Percentiles rank a stretch among this genome's conserved stretches.
phyloP scores from a whole-genome alignment of 2,329 filamentous ascomycete species.

The Sporothrix pallida region DNA sequence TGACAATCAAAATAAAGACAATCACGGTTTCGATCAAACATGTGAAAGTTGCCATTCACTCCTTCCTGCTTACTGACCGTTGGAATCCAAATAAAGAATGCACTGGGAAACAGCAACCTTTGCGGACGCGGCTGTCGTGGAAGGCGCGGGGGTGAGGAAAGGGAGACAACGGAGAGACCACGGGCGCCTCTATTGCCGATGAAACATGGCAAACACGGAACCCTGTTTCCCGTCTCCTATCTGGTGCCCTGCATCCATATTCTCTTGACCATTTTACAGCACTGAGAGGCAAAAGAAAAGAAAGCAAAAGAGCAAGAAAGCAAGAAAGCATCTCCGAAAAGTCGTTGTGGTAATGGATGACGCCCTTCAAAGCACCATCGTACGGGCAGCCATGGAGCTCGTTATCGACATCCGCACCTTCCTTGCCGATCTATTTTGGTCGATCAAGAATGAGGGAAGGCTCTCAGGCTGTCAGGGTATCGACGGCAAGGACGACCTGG shows the following conservation, averaged over 20 bases:
- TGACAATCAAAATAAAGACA: not conserved
- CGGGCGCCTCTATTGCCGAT: constrained; percentile 18
- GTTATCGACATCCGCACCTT: no score
- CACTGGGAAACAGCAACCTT: not conserved
- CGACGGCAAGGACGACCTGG: not conserved
- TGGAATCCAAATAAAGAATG: not conserved
- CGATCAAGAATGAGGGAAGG: not conserved
- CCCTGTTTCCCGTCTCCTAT: constrained; percentile 4
- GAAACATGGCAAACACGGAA: constrained; percentile 27
- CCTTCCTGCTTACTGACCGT: not conserved
- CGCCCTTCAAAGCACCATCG: not conserved
- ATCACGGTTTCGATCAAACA: not conserved
- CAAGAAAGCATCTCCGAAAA: constrained; percentile 1
- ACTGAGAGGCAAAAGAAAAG: not conserved
- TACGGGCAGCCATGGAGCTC: not conserved
- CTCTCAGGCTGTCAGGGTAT: not conserved
- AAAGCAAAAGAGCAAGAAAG: not conserved
- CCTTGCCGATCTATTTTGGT: not conserved
- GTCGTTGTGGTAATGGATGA: not conserved
- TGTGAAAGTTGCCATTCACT: not conserved
- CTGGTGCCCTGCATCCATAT: constrained; percentile 2
- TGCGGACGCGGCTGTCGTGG: not conserved
- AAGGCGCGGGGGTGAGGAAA: constrained; percentile 6
- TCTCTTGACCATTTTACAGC: not conserved
- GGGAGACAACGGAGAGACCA: not conserved